phyloP scores from a whole-genome alignment of 768 basidiomycete genomes.

The Hemileccinum rubropunctum region DNA sequence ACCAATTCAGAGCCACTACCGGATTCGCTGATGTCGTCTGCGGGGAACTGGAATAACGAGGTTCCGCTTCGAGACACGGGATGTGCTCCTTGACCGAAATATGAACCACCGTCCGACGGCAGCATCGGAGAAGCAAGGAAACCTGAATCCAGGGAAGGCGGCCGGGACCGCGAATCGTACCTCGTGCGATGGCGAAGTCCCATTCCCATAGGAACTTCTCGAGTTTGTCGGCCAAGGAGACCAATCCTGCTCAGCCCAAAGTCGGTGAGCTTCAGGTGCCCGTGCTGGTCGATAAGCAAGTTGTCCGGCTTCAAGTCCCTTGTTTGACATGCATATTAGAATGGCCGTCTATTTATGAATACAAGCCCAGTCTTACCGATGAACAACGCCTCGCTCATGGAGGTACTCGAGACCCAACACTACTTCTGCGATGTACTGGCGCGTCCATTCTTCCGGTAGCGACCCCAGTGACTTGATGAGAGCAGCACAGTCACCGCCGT shows the following conservation, averaged over 20 bases:
- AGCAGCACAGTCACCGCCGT: conserved; percentile 96
- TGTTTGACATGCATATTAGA: conserved; percentile 9
- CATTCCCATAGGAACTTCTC: conserved; percentile 51
- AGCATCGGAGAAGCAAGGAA: conserved; percentile 77
- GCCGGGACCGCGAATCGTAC: conserved; percentile 68
- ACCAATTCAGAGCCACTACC: conserved; percentile 78
- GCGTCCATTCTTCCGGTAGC: conserved; percentile 95
- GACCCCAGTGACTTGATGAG: conserved; percentile 94
- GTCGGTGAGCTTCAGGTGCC: conserved; percentile 97
- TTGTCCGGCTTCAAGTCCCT: conserved; percentile 99
- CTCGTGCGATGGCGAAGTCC: conserved; percentile 52
- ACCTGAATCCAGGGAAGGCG: conserved; percentile 78
- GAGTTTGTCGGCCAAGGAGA: conserved; percentile 94
- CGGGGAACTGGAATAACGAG: conserved; percentile 63
- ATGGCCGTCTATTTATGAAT: not conserved
- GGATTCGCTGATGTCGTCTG: conserved; percentile 86
- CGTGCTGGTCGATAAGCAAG: conserved; percentile 92
- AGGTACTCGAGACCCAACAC: conserved; percentile 93
- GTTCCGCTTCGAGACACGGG: conserved; percentile 57
- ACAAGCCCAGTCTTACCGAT: conserved; percentile 64
- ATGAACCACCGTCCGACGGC: conserved; percentile 70
- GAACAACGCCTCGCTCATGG: conserved; percentile 93
- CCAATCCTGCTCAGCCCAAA: conserved; percentile 97
- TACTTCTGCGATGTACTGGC: conserved; percentile 95
- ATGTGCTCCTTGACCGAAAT: conserved; percentile 70